Conservation (phyloP, 2,329 filamentous ascomycete genomes). For the Sarocladium strictum region DNA sequence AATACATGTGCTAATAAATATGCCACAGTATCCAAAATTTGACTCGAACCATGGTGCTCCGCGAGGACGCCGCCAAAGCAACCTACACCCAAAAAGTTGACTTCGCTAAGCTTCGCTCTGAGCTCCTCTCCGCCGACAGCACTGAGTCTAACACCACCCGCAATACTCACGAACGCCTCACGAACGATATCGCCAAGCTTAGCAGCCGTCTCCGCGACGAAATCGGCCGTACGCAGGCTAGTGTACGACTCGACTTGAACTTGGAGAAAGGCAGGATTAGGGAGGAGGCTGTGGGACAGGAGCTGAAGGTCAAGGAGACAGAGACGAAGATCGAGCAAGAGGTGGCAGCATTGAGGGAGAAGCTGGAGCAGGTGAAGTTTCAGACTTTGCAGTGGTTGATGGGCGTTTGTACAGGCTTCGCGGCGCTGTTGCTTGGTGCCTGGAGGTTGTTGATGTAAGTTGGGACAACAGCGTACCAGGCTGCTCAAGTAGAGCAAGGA, state of each 20-base stretch:
- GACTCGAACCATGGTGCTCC: slow-evolving; percentile 94
- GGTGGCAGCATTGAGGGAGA: slow-evolving; percentile 81
- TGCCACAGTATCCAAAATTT: slow-evolving; percentile 95
- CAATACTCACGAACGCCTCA: slow-evolving; percentile 83
- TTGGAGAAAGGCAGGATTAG: slow-evolving; percentile 93
- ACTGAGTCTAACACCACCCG: slow-evolving; percentile 86
- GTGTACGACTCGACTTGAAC: slow-evolving; percentile 86
- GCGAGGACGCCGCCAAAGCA: slow-evolving; percentile 82
- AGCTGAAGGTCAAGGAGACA: slow-evolving; percentile 97
- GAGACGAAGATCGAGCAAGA: slow-evolving; percentile 98
- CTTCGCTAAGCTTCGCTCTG: slow-evolving; percentile 92
- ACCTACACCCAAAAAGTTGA: slow-evolving; percentile 88
- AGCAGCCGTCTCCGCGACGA: slow-evolving; percentile 87
- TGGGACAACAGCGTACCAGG: not conserved
- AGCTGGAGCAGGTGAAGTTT: slow-evolving; percentile 96
- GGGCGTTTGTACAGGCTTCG: slow-evolving; percentile 68
- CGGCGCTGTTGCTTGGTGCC: slow-evolving; percentile 61
- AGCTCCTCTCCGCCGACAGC: slow-evolving; percentile 85
- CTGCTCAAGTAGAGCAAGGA: too few species aligned
- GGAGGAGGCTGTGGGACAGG: slow-evolving; percentile 93
- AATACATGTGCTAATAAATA: too few species aligned
- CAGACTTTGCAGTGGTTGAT: slow-evolving; percentile 97
- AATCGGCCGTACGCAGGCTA: slow-evolving; percentile 89
- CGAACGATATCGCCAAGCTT: slow-evolving; percentile 91
- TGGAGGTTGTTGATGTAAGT: slow-evolving; percentile 62